These are phyloP conservation scores for Omphalotus olearius DNA, from an alignment of 1,284 basidiomycete genomes.

Conservation along the genomic window DNA sequence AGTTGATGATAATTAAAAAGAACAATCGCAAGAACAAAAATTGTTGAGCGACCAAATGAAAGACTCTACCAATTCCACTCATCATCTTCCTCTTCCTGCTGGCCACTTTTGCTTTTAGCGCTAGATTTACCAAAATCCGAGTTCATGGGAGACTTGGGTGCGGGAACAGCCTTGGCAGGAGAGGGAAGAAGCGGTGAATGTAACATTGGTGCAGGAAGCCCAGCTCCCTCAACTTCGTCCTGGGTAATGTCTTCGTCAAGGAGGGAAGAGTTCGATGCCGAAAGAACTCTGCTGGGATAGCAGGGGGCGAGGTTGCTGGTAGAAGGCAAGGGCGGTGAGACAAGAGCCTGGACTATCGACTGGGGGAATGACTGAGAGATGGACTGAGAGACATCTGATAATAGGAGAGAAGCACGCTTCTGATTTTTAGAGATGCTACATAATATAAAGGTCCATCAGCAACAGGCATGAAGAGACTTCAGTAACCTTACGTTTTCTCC, in stretches of 20 bases:
- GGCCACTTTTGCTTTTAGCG: background rate
- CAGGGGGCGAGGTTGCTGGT: background rate
- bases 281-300: background rate
- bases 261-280: background rate
- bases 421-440: slow-evolving; percentile 14
- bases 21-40: background rate
- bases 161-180: background rate
- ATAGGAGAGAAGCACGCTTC: slow-evolving; percentile 15
- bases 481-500: slow-evolving; percentile 11
- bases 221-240: background rate
- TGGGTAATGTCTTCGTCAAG: slow-evolving; percentile 10
- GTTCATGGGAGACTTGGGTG: slow-evolving; percentile 10
- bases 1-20: too few species aligned
- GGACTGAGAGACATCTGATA: slow-evolving; percentile 14
- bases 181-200: background rate
- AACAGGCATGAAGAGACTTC: background rate
- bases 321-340: slow-evolving; percentile 8
- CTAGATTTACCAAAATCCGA: background rate
- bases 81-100: slow-evolving; percentile 12
- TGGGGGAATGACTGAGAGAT: slow-evolving; percentile 10
- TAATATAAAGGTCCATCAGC: background rate
- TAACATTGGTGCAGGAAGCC: background rate
- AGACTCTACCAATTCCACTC: slow-evolving; percentile 14
- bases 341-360: slow-evolving; percentile 10
- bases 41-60: background rate